A percentile compares a stretch with the other conserved stretches of the same genome.
Conservation (phyloP, 495 filamentous ascomycete genomes). For the Aspergillus cristatus region DNA sequence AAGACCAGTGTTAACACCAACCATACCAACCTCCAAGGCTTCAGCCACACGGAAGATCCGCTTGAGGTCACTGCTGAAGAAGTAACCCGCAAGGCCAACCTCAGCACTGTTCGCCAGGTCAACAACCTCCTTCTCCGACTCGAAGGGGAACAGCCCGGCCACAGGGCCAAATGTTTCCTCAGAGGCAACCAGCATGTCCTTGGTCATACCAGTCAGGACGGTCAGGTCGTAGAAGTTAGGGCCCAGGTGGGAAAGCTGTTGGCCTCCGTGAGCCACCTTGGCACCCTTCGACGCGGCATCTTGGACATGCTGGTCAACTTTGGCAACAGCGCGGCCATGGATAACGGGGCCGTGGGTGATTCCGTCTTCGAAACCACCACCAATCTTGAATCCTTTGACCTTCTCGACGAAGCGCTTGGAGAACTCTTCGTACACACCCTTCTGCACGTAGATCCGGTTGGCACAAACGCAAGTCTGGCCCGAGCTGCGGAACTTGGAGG, state of each 20-base stretch:
- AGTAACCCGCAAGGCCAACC: slow-evolving; percentile 80
- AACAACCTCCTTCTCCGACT: slow-evolving; percentile 76
- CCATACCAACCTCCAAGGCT: slow-evolving; percentile 83
- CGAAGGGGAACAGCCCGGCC: slow-evolving; percentile 73
- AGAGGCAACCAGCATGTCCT: slow-evolving; percentile 63
- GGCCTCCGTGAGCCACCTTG: slow-evolving; percentile 60
- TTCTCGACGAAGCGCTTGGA: slow-evolving; percentile 59
- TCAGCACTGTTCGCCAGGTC: slow-evolving; percentile 65
- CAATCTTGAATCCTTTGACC: slow-evolving; percentile 68
- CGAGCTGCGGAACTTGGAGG: slow-evolving; percentile 76
- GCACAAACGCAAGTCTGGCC: slow-evolving; percentile 91
- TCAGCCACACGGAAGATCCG: slow-evolving; percentile 71
- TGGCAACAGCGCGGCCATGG: slow-evolving; percentile 61
- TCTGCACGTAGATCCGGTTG: slow-evolving; percentile 77
- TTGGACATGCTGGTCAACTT: slow-evolving; percentile 68
- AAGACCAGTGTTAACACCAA: slow-evolving; percentile 76
- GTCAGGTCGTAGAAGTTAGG: slow-evolving; percentile 77
- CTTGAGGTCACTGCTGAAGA: slow-evolving; percentile 68
- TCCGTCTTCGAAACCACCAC: slow-evolving; percentile 59
- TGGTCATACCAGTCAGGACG: slow-evolving; percentile 70
- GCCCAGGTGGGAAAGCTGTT: slow-evolving; percentile 54
- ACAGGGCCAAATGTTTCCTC: slow-evolving; percentile 91
- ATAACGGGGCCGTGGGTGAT: slow-evolving; percentile 80
- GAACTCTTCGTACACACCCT: slow-evolving; percentile 71
- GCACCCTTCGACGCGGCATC: slow-evolving; percentile 71